Evolutionary conservation across 768 basidiomycete genomes (phyloP), one percentile per base, ranked within the genome.

Genomic region (Ramaria sp.): DNA sequence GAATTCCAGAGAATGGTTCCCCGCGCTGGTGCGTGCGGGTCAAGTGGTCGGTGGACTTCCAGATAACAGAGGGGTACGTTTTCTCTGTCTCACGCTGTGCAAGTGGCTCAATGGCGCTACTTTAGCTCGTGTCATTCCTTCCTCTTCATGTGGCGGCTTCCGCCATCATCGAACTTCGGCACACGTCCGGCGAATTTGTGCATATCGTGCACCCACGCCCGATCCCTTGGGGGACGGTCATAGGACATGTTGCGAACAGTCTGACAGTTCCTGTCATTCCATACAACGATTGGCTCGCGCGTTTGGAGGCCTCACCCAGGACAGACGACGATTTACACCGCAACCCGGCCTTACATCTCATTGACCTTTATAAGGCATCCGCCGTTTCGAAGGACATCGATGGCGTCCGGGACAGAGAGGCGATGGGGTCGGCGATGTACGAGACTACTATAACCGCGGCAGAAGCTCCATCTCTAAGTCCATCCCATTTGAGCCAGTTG

Each of bases 261-360:
- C 60, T 70, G 13, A 38, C 53, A n/a, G 56, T 69, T 33, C 62
- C 61, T 3, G 52, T 65, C 20, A 65, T 68, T 12, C 57, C 68
- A 17, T 69, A 62, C 56, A 43, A 37, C 4, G 59, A 63, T 33
- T 71, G 70, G 69, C 42, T 66, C 24, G 41, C 55, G 56, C 42
- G 59, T 42, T 4, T 53, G 22, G 24, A 50, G 48, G 2, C 54
- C 53, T 27, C 59, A 54, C 30, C 33, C 45, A 13, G 58, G 43
- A 51, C 43, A 42, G 52, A 20, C 37, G n/a, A 41, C 33, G 20
- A 39, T 9, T 47, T 59, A 51, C 45, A 60, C 30, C 47, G 33
- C 9, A 65, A 67, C 47, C 69, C 68, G 5, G 69, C 64, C 12
- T 63, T 69, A 10, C 64, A 65, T 33, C 54, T 68, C 13, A 37